phyloP scores from a whole-genome alignment of 192 early-diverging fungal species.

The Backusella macrospora region DNA sequence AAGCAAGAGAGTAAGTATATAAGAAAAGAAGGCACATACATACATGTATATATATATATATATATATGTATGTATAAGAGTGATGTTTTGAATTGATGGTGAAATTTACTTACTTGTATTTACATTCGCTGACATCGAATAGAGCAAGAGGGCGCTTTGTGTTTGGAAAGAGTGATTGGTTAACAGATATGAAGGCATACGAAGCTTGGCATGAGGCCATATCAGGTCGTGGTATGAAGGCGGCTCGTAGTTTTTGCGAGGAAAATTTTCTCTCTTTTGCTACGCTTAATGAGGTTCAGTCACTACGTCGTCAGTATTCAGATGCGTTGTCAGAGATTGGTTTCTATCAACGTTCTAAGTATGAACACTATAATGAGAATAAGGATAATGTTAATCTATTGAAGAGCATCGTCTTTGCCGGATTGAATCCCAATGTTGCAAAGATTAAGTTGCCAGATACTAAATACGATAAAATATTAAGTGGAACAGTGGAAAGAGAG shows the following conservation, averaged over 20 bases:
- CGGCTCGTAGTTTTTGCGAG: conserved; percentile 34
- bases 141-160: conserved; percentile 49
- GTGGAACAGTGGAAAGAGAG: conserved; percentile 71
- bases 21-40: too few species aligned
- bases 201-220: conserved; percentile 45
- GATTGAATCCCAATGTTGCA: conserved; percentile 83
- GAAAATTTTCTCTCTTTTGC: conserved; percentile 68
- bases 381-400: conserved; percentile 63
- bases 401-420: conserved; percentile 78
- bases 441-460: conserved; percentile 70
- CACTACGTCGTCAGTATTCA: conserved; percentile 59
- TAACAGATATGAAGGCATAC: conserved; percentile 61
- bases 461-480: conserved; percentile 72
- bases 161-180: conserved; percentile 63
- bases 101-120: background rate
- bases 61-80: background rate
- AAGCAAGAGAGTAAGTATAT: conserved; percentile 49
- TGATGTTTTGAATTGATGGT: too few species aligned
- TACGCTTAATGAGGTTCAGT: conserved; percentile 63
- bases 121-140: background rate
- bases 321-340: conserved; percentile 62
- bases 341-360: conserved; percentile 47
- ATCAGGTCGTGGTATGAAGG: conserved; percentile 37
- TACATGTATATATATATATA: too few species aligned
- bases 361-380: conserved; percentile 58